Conservation (phyloP, 2,329 filamentous ascomycete genomes). For the Thyridium curvatum region DNA sequence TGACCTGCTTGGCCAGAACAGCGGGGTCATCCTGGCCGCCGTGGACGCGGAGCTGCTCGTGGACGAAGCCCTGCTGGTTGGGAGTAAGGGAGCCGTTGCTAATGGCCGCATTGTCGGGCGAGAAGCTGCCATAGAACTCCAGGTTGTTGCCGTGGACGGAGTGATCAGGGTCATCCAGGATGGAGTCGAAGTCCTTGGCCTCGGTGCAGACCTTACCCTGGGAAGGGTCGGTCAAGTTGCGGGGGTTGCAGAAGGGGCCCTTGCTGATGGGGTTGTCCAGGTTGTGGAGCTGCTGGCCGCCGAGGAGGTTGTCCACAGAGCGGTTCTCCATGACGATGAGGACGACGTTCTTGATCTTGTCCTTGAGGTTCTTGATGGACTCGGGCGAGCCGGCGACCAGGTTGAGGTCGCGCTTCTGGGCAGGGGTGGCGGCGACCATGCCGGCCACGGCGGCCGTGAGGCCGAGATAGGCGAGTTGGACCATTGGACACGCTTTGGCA, state of each 20-base stretch:
- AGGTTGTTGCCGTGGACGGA: conserved; percentile 34
- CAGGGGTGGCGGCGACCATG: conserved; percentile 1
- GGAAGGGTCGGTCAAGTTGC: conserved; percentile 20
- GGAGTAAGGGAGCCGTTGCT: conserved; percentile 7
- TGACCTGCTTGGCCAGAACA: conserved; percentile 27
- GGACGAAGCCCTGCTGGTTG: conserved; percentile 27
- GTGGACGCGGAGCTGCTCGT: conserved; percentile 30
- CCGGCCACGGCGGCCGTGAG: conserved; percentile 4
- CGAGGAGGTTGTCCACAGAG: conserved; percentile 35
- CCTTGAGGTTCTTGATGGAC: conserved; percentile 18
- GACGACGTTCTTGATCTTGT: conserved; percentile 40
- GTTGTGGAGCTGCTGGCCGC: conserved; percentile 28
- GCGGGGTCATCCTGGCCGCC: conserved; percentile 20
- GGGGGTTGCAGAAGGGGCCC: conserved; percentile 33
- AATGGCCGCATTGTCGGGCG: conserved; percentile 24
- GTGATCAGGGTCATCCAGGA: conserved; percentile 33
- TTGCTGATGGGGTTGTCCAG: conserved; percentile 34
- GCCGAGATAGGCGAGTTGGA: background rate
- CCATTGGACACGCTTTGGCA: background rate
- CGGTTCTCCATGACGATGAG: conserved; percentile 39
- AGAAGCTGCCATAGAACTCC: conserved; percentile 33
- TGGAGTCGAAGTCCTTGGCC: conserved; percentile 29
- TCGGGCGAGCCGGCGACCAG: conserved; percentile 5
- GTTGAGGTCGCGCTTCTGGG: background rate
- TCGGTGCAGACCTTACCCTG: conserved; percentile 18